Base-by-base conservation (phyloP, 2,329 filamentous ascomycete genomes). In the Stemphylium lycopersici region DNA sequence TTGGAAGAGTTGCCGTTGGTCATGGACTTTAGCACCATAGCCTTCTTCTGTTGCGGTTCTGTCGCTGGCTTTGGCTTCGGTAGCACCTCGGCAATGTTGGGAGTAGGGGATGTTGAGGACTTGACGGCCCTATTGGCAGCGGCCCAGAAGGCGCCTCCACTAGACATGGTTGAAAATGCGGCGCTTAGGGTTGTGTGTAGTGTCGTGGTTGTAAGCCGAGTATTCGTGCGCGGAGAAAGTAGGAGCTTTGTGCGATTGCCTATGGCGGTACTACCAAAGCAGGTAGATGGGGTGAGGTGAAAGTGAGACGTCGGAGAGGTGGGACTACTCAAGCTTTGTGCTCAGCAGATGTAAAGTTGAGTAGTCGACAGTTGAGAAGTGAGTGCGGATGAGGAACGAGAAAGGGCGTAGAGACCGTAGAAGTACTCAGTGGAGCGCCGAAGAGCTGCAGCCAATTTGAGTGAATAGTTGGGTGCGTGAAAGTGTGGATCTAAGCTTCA, bases 131-230 rank as follows among this genome's bases (percentile, higher is more conserved):
- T 43, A n/a, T 38, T 52, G 20, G 39, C 53, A 16, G 48, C 48
- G 36, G 48, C 53, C 49, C 53, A 56, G 43, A 56, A 52, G 12
- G 34, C 38, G n/a, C 18, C 36, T 22, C 36, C 41, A 6, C 18
- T 44, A 11, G 48, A 16, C 48, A 52, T 56, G 18, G 18, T 45
- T 29, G 26, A 3, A 29, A 29, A 29, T 8, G 26, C 18, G 8
- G 6, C 7, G 6, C 12, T 11, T 32, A 0, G 4, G 4, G 15
- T 29, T n/a, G 24, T 4, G 16, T 13, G 13, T 10, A 8, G 16
- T 12, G 24, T 22, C 3, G 22, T 31, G 13, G 6, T 29, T 44
- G 18, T 16, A 31, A 11, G 3, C 39, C 7, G 8, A 24, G 18
- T n/a, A 24, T 24, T 22, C 5, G 32, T 34, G 16, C 15, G 18